A percentile compares a stretch with the other conserved stretches of the same genome.
These are phyloP conservation scores for Pythium brassicae DNA, from an alignment of 352 stramenopile species.

Conservation along the genomic window DNA sequence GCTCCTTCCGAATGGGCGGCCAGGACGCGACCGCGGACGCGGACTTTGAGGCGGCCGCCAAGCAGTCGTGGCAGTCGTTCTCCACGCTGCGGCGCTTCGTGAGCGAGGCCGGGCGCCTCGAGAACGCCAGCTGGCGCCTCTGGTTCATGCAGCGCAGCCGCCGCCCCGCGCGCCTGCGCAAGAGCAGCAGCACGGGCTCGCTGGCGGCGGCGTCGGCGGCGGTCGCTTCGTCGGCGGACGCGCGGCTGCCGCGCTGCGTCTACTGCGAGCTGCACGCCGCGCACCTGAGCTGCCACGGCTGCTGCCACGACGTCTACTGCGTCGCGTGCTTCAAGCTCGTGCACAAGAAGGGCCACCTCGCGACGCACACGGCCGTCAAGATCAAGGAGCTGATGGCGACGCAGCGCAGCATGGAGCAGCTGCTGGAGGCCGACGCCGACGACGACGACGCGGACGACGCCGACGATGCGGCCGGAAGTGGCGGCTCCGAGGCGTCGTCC, in stretches of 20 bases:
- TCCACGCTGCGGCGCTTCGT: slow-evolving; percentile 86
- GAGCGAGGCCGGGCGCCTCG: slow-evolving; percentile 66
- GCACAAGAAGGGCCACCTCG: slow-evolving; percentile 81
- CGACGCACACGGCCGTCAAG: slow-evolving; percentile 75
- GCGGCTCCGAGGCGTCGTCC: slow-evolving; percentile 1
- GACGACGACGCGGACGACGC: slow-evolving; percentile 2
- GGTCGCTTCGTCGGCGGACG: slow-evolving; percentile 2
- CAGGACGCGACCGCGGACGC: slow-evolving; percentile 26
- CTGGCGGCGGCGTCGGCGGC: neutral
- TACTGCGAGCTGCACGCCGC: slow-evolving; percentile 76
- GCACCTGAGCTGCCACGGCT: slow-evolving; percentile 76
- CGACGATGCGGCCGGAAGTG: neutral
- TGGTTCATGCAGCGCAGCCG: slow-evolving; percentile 63
- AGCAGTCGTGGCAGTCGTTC: slow-evolving; percentile 87
- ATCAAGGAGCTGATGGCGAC: slow-evolving; percentile 19
- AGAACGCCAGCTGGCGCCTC: slow-evolving; percentile 82
- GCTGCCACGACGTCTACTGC: slow-evolving; percentile 83
- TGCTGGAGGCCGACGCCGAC: too few relatives aligned
- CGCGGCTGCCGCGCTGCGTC: slow-evolving; percentile 35
- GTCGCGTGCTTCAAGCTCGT: slow-evolving; percentile 86
- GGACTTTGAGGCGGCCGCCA: slow-evolving; percentile 64
- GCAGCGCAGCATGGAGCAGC: slow-evolving; percentile 3
- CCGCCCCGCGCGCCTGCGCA: neutral
- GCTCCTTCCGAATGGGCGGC: neutral
- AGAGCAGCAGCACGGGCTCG: slow-evolving; percentile 11